A percentile compares a stretch with the other conserved stretches of the same genome.
These are phyloP conservation scores for Trichophyton verrucosum DNA, from an alignment of 2,329 filamentous ascomycete species.

Conservation along the genomic window DNA sequence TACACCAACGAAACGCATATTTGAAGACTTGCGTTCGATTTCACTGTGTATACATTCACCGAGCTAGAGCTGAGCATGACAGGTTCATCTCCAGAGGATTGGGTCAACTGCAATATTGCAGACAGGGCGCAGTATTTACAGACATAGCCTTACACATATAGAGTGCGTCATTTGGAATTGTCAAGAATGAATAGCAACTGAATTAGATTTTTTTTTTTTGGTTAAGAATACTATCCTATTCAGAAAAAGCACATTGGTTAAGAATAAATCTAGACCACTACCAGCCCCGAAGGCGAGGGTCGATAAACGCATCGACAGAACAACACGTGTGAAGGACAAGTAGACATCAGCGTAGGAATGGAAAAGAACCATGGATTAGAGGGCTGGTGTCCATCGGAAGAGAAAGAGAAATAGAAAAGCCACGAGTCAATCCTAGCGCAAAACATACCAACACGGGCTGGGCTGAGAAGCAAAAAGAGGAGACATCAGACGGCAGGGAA, in stretches of 20 bases:
- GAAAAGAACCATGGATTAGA: conserved; percentile 5
- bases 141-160: no score
- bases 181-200: not conserved
- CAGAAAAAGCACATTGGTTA: not conserved
- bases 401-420: conserved; percentile 17
- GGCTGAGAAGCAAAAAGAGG: conserved; percentile 18
- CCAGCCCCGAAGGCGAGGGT: not conserved
- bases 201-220: not conserved
- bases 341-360: conserved; percentile 5
- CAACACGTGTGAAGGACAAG: not conserved
- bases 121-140: no score
- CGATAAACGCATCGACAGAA: not conserved
- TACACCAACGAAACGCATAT: no score
- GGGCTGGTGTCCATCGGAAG: conserved; percentile 3
- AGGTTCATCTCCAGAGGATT: no score
- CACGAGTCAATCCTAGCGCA: conserved; percentile 39
- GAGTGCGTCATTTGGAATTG: no score
- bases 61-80: no score
- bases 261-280: not conserved
- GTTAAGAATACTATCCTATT: not conserved
- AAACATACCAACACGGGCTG: not conserved
- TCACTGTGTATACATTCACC: no score
- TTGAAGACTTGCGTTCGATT: no score
- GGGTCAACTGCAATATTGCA: no score
- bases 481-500: conserved; percentile 30